Evolutionary conservation across 2,329 filamentous ascomycete genomes (phyloP).

Genomic region (Xylaria arbuscula): DNA sequence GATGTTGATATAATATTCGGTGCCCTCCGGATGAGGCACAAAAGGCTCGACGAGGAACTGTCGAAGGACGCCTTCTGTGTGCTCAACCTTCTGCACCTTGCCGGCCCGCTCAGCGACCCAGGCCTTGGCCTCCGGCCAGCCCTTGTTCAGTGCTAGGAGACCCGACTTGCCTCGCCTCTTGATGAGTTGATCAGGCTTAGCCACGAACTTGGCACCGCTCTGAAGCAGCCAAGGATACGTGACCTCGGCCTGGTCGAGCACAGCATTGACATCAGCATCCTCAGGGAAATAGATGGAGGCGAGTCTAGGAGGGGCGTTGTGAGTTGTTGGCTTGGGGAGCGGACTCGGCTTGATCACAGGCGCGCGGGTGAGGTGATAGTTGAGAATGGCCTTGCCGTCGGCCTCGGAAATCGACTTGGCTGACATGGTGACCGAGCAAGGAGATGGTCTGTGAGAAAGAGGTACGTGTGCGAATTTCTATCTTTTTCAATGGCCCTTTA

Average conservation of each 20-base stretch:
- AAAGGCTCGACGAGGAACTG: constrained; percentile 99
- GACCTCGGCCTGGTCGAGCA: constrained; percentile 95
- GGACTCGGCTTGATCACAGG: constrained; percentile 98
- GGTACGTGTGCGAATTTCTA: constrained; percentile 46
- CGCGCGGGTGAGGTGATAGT: constrained; percentile 99
- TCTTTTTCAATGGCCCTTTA: constrained; percentile 32
- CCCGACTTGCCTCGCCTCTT: constrained; percentile 99
- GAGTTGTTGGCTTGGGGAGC: constrained; percentile 82
- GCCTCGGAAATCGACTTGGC: constrained; percentile 98
- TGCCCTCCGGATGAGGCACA: constrained; percentile 92
- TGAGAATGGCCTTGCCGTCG: constrained; percentile 99
- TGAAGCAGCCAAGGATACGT: constrained; percentile 96
- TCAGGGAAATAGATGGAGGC: constrained; percentile 94
- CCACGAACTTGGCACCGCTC: constrained; percentile 89
- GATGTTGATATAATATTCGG: constrained; percentile 99
- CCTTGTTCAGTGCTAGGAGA: constrained; percentile 95
- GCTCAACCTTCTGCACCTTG: constrained; percentile 94
- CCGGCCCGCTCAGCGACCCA: constrained; percentile 94
- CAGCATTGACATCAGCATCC: constrained; percentile 81
- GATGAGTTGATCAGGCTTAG: constrained; percentile 99
- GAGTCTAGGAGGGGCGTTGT: constrained; percentile 92
- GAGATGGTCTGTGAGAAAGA: constrained; percentile 39
- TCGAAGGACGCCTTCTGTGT: constrained; percentile 85
- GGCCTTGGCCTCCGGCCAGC: constrained; percentile 90
- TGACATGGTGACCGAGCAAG: constrained; percentile 71